These are phyloP conservation scores for Zygosaccharomyces pseudobailii DNA, from an alignment of 1,139 yeast genomes.

Conservation along the genomic window DNA sequence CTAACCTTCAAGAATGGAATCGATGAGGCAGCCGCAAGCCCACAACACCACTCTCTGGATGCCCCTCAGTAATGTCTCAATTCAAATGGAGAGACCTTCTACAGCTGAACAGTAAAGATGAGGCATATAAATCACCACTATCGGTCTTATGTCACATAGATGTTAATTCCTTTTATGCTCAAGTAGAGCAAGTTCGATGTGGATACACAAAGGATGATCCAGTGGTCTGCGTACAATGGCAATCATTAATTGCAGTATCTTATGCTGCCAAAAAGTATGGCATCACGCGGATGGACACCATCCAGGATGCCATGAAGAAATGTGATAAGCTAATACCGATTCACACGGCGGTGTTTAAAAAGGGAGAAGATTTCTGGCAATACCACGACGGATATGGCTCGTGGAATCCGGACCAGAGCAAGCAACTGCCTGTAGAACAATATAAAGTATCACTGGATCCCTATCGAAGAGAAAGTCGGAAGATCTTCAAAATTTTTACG, in stretches of 20 bases:
- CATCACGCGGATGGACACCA: conserved; percentile 68
- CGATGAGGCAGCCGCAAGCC: too few relatives aligned
- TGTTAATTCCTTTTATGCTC: conserved; percentile 93
- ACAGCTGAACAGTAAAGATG: conserved; percentile 43
- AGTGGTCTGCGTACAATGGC: conserved; percentile 94
- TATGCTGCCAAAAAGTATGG: conserved; percentile 87
- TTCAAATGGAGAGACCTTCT: conserved; percentile 47
- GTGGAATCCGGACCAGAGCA: conserved; percentile 31
- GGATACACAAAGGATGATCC: conserved; percentile 66
- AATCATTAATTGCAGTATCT: conserved; percentile 78
- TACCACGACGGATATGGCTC: conserved; percentile 46
- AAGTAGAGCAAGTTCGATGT: conserved; percentile 78
- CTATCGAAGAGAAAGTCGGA: conserved; percentile 80
- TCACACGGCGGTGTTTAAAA: conserved; percentile 90
- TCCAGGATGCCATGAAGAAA: conserved; percentile 61
- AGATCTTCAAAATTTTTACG: conserved; percentile 61
- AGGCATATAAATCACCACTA: conserved; percentile 60
- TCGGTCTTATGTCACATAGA: conserved; percentile 86
- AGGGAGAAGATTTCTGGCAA: conserved; percentile 81
- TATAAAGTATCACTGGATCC: conserved; percentile 91
- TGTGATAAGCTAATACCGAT: conserved; percentile 75
- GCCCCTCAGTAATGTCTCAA: conserved; percentile 28
- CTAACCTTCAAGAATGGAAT: too few relatives aligned
- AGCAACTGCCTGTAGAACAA: conserved; percentile 41
- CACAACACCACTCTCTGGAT: too few relatives aligned